Conservation (phyloP, 768 basidiomycete species). For the Lactarius trivialis region DNA sequence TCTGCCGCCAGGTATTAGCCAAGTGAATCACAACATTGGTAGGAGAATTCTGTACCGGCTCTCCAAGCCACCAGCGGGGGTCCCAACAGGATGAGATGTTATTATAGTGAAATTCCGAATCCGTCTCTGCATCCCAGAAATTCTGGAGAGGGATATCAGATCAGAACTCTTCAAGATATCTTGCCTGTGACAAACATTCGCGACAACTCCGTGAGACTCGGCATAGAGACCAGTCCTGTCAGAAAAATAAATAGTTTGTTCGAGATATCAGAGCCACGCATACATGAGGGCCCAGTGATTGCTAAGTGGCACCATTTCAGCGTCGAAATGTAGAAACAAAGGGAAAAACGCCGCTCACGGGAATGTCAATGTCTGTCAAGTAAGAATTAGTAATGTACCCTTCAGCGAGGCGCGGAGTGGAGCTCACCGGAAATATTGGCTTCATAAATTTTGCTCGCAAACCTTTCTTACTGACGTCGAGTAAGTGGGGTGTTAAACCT, state of each 20-base stretch:
- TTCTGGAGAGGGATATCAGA: constrained; percentile 41
- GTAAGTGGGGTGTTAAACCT: constrained; percentile 75
- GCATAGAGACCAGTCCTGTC: constrained; percentile 82
- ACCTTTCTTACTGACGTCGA: constrained; percentile 75
- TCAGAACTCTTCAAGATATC: neutral
- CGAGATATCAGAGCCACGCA: constrained; percentile 20
- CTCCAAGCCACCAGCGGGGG: constrained; percentile 80
- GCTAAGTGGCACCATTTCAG: constrained; percentile 32
- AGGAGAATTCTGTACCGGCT: constrained; percentile 53
- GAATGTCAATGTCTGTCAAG: constrained; percentile 71
- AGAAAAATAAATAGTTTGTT: neutral
- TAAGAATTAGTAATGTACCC: constrained; percentile 7
- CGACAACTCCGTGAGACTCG: constrained; percentile 88
- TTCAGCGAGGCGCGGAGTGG: neutral
- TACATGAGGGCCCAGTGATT: constrained; percentile 91
- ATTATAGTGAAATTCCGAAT: constrained; percentile 68
- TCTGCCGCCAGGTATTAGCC: constrained; percentile 36
- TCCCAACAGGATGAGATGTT: constrained; percentile 54
- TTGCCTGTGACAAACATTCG: constrained; percentile 49
- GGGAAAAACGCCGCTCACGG: constrained; percentile 49
- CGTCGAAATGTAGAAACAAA: neutral
- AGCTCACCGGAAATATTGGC: constrained; percentile 78
- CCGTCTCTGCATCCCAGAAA: constrained; percentile 72
- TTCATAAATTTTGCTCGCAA: constrained; percentile 82
- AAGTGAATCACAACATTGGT: neutral